phyloP scores from a whole-genome alignment of 768 basidiomycete genomes.

The Leccinum arenicola region DNA sequence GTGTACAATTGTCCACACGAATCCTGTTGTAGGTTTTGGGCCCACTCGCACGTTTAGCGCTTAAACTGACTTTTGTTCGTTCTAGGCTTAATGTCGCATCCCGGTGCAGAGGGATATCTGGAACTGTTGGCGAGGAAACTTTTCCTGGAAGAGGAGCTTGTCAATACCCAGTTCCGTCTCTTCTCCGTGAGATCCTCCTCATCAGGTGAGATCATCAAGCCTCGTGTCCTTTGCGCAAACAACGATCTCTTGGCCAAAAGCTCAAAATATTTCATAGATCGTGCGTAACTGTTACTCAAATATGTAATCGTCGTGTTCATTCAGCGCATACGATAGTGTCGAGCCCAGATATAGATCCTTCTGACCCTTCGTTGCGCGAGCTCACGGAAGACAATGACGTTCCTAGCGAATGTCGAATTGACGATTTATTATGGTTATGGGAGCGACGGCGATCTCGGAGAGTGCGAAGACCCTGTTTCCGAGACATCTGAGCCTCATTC shows the following conservation, averaged over 20 bases:
- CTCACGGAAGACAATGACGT: not conserved
- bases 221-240: not conserved
- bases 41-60: no score
- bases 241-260: not conserved
- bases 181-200: not conserved
- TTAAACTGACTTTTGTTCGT: no score
- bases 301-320: not conserved
- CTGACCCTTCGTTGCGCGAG: not conserved
- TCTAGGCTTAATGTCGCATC: no score
- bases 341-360: not conserved
- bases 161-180: not conserved
- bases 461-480: not conserved
- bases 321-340: not conserved
- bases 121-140: no score
- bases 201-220: not conserved
- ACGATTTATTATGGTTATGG: not conserved
- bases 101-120: no score
- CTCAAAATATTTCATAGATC: not conserved
- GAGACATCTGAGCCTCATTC: not conserved
- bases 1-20: no score
- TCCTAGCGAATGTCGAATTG: not conserved
- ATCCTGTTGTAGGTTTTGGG: no score
- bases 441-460: not conserved
- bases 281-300: not conserved
- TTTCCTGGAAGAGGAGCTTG: not conserved